Evolutionary conservation across 257 asterid genomes (phyloP), one percentile per base, ranked within the genome.

Genomic region (Striga asiatica): DNA sequence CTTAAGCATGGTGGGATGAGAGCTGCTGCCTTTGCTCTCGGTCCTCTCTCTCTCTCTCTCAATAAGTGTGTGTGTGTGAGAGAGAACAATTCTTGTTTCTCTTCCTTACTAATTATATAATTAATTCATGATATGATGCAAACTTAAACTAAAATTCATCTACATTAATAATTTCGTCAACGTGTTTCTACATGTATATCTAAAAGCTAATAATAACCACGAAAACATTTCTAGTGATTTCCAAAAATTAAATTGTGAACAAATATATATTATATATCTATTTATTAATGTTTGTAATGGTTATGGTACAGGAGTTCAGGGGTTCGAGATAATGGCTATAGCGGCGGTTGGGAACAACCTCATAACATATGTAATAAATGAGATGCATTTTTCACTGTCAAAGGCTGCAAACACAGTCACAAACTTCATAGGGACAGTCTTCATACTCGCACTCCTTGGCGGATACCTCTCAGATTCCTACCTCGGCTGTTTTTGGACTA

Each of bases 281-380:
- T 27, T 27, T 27, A 27, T 27, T 27, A 27, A 7, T 3, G 38
- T 32, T 32, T 32, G 10, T 32, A 32, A 32, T 32, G 1, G 10
- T 32, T 32, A 5, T 32, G 2, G 8, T 61, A 62, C 79, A 91
- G 98, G 95, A 68, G 72, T 91, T 2, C 98, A 91, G 76, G 95
- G 85, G 66, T 75, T 91, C 50, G 98, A 91, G 84, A 91, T 84
- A 65, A 87, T 84, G 98, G 98, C 79, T 34, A 87, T 91, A 72
- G 98, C 97, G 0, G 98, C 93, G 13, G 96, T 91, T 10, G 98
- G 97, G 66, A 91, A 87, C 78, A 91, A 91, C 55, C 84, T 87
- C 4, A 91, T 91, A 66, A 91, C 96, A 0, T 91, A 91, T 45
- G 73, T 82, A 23, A 82, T 84, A 58, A 87, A 82, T 47, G 98